A percentile compares a stretch with the other conserved stretches of the same genome.
These are phyloP conservation scores for Colletotrichum sp. DNA, from an alignment of 2,329 filamentous ascomycete species.

Conservation along the genomic window DNA sequence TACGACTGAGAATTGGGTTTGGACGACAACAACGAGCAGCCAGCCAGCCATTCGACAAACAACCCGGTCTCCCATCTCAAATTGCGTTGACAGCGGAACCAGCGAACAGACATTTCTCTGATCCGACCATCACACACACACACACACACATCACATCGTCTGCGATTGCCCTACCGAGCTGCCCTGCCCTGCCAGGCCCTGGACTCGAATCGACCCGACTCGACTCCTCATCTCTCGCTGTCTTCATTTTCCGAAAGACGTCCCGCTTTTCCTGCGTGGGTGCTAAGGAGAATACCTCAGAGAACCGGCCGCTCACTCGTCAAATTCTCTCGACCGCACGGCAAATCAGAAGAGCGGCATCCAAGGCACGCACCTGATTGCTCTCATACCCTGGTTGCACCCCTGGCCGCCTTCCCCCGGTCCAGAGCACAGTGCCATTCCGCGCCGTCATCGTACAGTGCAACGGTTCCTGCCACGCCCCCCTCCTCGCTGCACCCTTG, in stretches of 20 bases:
- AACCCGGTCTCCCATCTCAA: conserved; percentile 19
- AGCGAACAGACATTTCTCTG: conserved; percentile 9
- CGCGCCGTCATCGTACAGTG: neutral
- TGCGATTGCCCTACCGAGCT: neutral
- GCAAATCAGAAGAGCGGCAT: conserved; percentile 14
- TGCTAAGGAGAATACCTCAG: conserved; percentile 1
- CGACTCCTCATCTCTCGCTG: neutral
- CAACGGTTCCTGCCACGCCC: conserved; percentile 14
- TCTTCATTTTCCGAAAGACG: neutral
- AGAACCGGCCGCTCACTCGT: neutral
- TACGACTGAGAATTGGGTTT: conserved; percentile 15
- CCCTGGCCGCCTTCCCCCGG: conserved; percentile 3
- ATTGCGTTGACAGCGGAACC: conserved; percentile 13
- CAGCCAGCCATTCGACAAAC: conserved; percentile 18
- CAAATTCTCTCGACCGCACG: neutral
- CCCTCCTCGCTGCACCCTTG: neutral
- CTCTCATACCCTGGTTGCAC: neutral
- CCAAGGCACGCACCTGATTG: neutral
- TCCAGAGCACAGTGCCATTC: conserved; percentile 12
- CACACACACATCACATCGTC: neutral
- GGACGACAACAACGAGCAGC: neutral
- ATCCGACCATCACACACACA: neutral
- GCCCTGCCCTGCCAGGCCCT: neutral
- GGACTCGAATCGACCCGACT: neutral
- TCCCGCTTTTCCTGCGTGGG: conserved; percentile 9